Base-by-base conservation (phyloP, 2,329 filamentous ascomycete species). In the Pseudopithomyces maydicus region DNA sequence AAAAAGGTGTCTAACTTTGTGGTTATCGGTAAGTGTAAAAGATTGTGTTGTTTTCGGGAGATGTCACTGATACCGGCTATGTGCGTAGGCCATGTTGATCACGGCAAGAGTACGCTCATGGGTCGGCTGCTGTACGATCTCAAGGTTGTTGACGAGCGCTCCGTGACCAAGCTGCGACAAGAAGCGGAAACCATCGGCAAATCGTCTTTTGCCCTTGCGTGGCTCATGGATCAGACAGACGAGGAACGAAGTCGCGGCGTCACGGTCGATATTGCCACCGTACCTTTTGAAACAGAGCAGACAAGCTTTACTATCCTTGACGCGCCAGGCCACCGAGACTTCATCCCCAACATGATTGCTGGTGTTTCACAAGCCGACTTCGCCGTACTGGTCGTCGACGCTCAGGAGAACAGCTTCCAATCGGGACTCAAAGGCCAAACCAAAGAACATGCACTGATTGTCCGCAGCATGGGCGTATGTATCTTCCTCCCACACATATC, bases 281-380 rank as follows among this genome's bases (percentile, higher is more conserved):
- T 96, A 72, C 88, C 92, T 62, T 99, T 99, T 71, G 91, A 96
- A 72, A 99, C 96, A 0, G 88, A 91, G 1, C 89, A 84, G 50
- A 95, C 92, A 0, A 85, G 84, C 11, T 98, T 98, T 71, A 98
- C 95, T 1, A 97, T 99, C 44, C 83, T 99, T 4, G 95, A 99
- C 73, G 94, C 95, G 0, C 95, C 95, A 0, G 95, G 95, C 0
- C 95, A 99, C 76, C 86, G 88, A 58, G 95, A 99, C 73, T 99
- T 98, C 72, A 92, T 99, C 19, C 95, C 95, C 0, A 99, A 97
- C 75, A 99, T 99, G 95, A 97, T 99, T 73, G 94, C 94, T 2
- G 95, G 95, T 14, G 92, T 94, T 3, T 95, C 91, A 57, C 94
- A 97, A 77, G 96, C 95, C 10, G 95, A 99, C 74, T 95, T 98